Evolutionary conservation across 2,329 filamentous ascomycete species (phyloP).

Genomic region (Chaetothyriales sp.): DNA sequence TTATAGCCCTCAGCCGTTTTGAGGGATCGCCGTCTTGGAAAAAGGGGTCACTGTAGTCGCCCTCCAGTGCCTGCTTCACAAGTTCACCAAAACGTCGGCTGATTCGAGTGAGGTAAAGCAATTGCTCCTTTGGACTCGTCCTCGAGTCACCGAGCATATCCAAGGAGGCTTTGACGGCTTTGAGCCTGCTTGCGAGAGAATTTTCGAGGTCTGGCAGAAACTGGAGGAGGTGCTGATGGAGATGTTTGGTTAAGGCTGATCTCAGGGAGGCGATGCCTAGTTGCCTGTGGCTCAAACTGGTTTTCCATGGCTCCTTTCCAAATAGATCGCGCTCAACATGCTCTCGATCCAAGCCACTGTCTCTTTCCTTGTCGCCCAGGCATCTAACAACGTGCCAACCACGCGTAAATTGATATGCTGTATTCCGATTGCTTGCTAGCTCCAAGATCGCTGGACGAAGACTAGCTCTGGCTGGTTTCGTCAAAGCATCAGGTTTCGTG

Average conservation of each 20-base stretch:
- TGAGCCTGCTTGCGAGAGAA: constrained; percentile 8
- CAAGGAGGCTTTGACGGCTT: constrained; percentile 7
- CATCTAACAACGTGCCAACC: constrained; percentile 28
- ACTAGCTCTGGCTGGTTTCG: constrained; percentile 18
- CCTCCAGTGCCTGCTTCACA: constrained; percentile 9
- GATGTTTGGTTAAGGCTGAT: constrained; percentile 18
- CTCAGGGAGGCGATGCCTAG: constrained; percentile 21
- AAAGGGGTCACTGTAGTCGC: constrained; percentile 17
- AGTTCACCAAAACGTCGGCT: constrained; percentile 12
- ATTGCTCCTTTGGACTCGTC: constrained; percentile 11
- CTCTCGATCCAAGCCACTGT: constrained; percentile 7
- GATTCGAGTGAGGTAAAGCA: constrained; percentile 14
- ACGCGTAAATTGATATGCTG: constrained; percentile 19
- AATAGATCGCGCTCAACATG: constrained; percentile 11
- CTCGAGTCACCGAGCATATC: constrained; percentile 18
- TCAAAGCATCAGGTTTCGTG: constrained; percentile 29
- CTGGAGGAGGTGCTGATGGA: constrained; percentile 20
- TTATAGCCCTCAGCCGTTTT: constrained; percentile 14
- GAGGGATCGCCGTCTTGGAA: constrained; percentile 7
- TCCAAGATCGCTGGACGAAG: constrained; percentile 5
- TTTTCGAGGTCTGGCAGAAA: constrained; percentile 10
- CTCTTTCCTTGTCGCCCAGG: constrained; percentile 16
- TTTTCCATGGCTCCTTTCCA: constrained; percentile 9
- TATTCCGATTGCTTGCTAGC: constrained; percentile 20
- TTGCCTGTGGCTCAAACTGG: background rate